Evolutionary conservation across 495 filamentous ascomycete genomes (phyloP).

Genomic region (Penicillium canescens): DNA sequence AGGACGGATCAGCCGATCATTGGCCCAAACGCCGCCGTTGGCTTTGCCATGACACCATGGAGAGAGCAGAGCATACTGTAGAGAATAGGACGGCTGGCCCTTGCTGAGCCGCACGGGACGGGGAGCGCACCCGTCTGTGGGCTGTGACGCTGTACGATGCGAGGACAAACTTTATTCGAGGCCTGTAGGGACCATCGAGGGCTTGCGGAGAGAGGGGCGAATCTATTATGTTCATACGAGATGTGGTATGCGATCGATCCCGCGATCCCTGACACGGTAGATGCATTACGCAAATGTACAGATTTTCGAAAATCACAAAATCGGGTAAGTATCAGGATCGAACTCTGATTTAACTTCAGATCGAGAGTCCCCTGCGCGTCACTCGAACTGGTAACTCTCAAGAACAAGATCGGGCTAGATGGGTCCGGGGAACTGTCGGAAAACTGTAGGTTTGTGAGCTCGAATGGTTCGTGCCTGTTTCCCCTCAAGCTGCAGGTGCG

Average conservation of each 20-base stretch:
- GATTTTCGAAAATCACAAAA: not conserved
- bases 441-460: constrained; percentile 14
- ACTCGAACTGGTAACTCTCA: constrained; percentile 23
- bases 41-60: constrained; percentile 1
- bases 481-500: constrained; percentile 21
- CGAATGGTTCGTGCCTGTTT: constrained; percentile 25
- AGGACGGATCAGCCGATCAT: constrained; percentile 6
- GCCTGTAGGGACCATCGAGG: no score
- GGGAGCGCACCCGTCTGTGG: not conserved
- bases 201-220: no score
- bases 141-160: constrained; percentile 6
- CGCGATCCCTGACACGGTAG: constrained; percentile 1
- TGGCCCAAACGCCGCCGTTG: constrained; percentile 3
- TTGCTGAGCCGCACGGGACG: constrained; percentile 19
- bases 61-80: not conserved
- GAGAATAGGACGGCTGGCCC: constrained; percentile 2
- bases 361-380: constrained; percentile 17
- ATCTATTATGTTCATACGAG: no score
- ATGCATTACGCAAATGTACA: not conserved
- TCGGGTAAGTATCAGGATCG: constrained; percentile 9
- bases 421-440: constrained; percentile 24
- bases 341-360: constrained; percentile 11
- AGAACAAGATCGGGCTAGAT: constrained; percentile 7
- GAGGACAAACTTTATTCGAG: not conserved
- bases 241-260: not conserved